A percentile compares a stretch with the other conserved stretches of the same genome.
Evolutionary conservation across 2,329 filamentous ascomycete genomes (phyloP).

Genomic region (Graphilbum fragrans): DNA sequence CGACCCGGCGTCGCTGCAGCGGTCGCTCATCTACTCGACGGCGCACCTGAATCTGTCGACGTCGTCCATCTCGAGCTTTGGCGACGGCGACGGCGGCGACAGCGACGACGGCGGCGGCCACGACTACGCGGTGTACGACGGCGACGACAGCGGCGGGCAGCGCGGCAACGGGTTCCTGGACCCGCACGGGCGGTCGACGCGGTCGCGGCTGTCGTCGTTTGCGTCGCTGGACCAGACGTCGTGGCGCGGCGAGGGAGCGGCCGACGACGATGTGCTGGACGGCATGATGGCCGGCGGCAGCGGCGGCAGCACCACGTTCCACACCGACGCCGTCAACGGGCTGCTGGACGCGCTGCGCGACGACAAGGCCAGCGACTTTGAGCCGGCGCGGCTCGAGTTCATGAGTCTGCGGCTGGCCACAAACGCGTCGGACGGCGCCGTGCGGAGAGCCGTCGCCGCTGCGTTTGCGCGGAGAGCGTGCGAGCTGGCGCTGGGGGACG

Average conservation of each 20-base stretch:
- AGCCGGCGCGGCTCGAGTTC: conserved; percentile 74
- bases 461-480: conserved; percentile 75
- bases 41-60: conserved; percentile 39
- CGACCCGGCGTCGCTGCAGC: conserved; percentile 29
- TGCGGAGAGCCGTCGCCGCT: conserved; percentile 74
- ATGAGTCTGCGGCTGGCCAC: conserved; percentile 85
- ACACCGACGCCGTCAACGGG: conserved; percentile 74
- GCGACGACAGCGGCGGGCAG: not conserved
- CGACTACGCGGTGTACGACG: not conserved
- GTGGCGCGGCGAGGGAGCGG: not conserved
- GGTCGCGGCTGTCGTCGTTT: conserved; percentile 58
- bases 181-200: conserved; percentile 20
- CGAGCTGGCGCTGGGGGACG: conserved; percentile 46
- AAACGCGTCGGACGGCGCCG: conserved; percentile 80
- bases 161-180: conserved; percentile 13
- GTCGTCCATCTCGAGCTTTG: conserved; percentile 43
- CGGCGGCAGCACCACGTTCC: conserved; percentile 48
- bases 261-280: not conserved
- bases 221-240: conserved; percentile 53
- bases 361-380: conserved; percentile 65
- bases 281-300: conserved; percentile 14
- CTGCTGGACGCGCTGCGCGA: conserved; percentile 75
- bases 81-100: conserved; percentile 48
- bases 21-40: conserved; percentile 41
- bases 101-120: conserved; percentile 42